Conservation (phyloP, 1,284 basidiomycete species). For the Athelia sp. region DNA sequence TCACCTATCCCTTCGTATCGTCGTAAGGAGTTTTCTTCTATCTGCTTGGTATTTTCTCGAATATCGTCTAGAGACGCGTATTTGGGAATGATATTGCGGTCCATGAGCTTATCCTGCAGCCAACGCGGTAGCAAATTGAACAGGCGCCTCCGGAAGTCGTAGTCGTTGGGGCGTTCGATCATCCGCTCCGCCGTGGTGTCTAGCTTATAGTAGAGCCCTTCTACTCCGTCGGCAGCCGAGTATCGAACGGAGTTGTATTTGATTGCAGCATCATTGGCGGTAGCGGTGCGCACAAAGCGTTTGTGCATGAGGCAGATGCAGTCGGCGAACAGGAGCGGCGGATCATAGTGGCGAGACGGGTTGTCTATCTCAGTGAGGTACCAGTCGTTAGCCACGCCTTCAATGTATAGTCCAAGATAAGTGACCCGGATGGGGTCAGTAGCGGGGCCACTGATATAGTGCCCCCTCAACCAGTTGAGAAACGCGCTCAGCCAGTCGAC, state of each 20-base stretch:
- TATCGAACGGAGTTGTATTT: not conserved
- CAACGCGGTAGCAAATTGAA: not conserved
- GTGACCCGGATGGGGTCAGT: not conserved
- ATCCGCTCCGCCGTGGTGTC: not conserved
- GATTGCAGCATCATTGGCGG: too few relatives aligned
- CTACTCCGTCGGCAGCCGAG: not conserved
- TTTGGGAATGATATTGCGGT: not conserved
- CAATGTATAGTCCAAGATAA: not conserved
- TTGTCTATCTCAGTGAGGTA: not conserved
- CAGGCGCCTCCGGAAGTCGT: not conserved
- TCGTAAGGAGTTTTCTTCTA: too few relatives aligned
- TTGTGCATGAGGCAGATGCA: not conserved
- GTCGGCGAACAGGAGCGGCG: not conserved
- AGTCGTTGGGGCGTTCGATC: not conserved
- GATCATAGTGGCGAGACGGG: not conserved
- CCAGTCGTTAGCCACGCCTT: not conserved
- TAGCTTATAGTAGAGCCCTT: not conserved
- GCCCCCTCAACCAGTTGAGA: not conserved
- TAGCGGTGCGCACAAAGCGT: not conserved
- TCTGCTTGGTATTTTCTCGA: not conserved
- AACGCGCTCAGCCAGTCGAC: not conserved
- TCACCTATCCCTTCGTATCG: too few relatives aligned
- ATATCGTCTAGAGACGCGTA: not conserved
- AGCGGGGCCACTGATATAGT: not conserved
- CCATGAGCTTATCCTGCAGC: not conserved